Percentiles rank a stretch among this genome's conserved stretches.
phyloP scores from a whole-genome alignment of 345 rosid genomes.

The Citrus australasica region DNA sequence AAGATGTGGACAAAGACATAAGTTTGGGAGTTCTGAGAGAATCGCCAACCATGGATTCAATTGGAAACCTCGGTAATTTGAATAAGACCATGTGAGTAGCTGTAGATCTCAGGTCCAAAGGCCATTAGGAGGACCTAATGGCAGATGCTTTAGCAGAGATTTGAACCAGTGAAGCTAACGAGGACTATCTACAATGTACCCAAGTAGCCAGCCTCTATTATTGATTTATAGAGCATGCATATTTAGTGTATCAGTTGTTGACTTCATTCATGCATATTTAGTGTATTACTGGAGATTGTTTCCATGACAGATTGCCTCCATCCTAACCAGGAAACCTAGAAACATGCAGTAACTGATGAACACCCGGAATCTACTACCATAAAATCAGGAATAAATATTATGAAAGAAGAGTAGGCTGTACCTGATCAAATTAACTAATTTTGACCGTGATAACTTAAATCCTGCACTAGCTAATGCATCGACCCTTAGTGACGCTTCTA shows the following conservation, averaged over 20 bases:
- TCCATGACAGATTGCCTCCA: background rate
- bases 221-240: background rate
- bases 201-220: background rate
- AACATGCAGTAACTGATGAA: background rate
- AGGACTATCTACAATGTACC: background rate
- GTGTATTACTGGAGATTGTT: background rate
- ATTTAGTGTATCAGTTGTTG: background rate
- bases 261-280: background rate
- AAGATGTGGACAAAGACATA: background rate
- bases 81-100: background rate
- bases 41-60: background rate
- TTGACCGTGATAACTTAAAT: slow-evolving; percentile 85
- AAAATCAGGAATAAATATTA: background rate
- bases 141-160: background rate
- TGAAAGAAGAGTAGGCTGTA: slow-evolving; percentile 13
- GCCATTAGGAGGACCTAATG: background rate
- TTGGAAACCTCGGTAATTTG: background rate
- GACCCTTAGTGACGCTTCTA: slow-evolving; percentile 84
- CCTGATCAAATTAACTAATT: slow-evolving; percentile 81
- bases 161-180: background rate
- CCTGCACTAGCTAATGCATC: slow-evolving; percentile 99
- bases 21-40: background rate
- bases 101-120: background rate
- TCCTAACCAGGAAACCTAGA: background rate
- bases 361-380: background rate